Evolutionary conservation across 768 basidiomycete species (phyloP), one percentile per base, ranked within the genome.

Genomic region (Albatrellus ellisii): DNA sequence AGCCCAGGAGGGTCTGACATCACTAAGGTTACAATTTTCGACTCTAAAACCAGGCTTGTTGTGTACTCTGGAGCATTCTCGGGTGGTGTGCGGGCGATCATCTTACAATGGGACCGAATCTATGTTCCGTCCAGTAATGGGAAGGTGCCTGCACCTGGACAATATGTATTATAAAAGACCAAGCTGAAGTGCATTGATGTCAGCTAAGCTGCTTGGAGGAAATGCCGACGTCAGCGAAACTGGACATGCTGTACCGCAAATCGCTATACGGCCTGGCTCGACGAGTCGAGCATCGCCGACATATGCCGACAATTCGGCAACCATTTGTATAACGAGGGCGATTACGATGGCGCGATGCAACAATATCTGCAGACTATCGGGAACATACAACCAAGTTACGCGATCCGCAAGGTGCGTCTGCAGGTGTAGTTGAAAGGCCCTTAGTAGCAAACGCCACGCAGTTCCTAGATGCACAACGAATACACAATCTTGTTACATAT

Each of bases 401-500:
- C 98, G 26, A 90, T 98, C 39, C 77, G 95, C 51, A 99, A 97
- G 73, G 94, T 89, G 53, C 40, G 59, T 31, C 7, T 18, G 17
- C 36, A 39, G 15, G 4, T 33, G 18, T 29, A 4, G 15, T 20
- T 34, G 14, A 1, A 20, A 15, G n/a, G 9, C 22, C 32, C 36
- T 37, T 39, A 18, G 10, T 42, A n/a, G n/a, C n/a, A n/a, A n/a
- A n/a, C n/a, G n/a, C n/a, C n/a, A n/a, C 21, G 6, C 44, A 97
- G 92, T 98, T 90, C 61, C 76, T 99, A 27, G 95, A 95, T 50
- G 90, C 94, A 0, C 94, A 98, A 55, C 70, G 92, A 2, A 95
- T 97, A 42, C 84, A 91, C 48, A 89, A 92, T 56, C 80, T 99
- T 39, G 90, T 86, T 22, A 86, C 86, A 1, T 99, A 97, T 59